Percentiles rank a stretch among this genome's conserved stretches.
Conservation (phyloP, 768 basidiomycete genomes). For the Lactarius akahatsu region DNA sequence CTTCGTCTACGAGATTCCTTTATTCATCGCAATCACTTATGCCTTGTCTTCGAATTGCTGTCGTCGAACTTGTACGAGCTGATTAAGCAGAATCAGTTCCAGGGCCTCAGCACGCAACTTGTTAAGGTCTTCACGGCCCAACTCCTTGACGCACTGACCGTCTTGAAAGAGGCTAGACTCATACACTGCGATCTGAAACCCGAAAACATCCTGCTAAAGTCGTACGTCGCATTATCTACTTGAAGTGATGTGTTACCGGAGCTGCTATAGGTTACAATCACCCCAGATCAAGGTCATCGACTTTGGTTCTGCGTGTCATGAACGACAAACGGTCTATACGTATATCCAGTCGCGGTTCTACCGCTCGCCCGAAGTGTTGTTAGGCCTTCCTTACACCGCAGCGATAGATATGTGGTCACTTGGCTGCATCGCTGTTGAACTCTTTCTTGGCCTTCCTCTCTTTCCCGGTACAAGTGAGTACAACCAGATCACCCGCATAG, state of each 20-base stretch:
- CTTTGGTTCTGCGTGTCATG: conserved; percentile 98
- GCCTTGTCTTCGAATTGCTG: conserved; percentile 95
- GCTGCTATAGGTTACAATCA: conserved; percentile 72
- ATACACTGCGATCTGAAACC: conserved; percentile 99
- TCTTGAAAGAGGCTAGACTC: conserved; percentile 91
- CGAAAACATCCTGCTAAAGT: conserved; percentile 96
- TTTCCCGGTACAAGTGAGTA: conserved; percentile 99
- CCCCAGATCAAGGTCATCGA: conserved; percentile 99
- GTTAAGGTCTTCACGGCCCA: conserved; percentile 99
- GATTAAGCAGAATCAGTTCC: conserved; percentile 99
- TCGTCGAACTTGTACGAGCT: conserved; percentile 98
- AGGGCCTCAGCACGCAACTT: conserved; percentile 92
- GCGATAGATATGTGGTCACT: conserved; percentile 99
- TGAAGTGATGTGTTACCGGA: conserved; percentile 15
- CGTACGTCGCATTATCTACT: conserved; percentile 48
- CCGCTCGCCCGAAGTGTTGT: conserved; percentile 93
- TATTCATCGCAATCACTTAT: conserved; percentile 94
- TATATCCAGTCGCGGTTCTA: conserved; percentile 99
- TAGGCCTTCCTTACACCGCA: conserved; percentile 92
- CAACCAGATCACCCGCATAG: conserved; percentile 94
- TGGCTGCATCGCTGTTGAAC: conserved; percentile 97
- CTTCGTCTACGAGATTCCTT: conserved; percentile 93
- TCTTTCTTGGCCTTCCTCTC: conserved; percentile 92
- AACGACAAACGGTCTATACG: conserved; percentile 99
- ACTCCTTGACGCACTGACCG: conserved; percentile 85